Evolutionary conservation across 2,329 filamentous ascomycete species (phyloP).

Genomic region (Venturia asperata): DNA sequence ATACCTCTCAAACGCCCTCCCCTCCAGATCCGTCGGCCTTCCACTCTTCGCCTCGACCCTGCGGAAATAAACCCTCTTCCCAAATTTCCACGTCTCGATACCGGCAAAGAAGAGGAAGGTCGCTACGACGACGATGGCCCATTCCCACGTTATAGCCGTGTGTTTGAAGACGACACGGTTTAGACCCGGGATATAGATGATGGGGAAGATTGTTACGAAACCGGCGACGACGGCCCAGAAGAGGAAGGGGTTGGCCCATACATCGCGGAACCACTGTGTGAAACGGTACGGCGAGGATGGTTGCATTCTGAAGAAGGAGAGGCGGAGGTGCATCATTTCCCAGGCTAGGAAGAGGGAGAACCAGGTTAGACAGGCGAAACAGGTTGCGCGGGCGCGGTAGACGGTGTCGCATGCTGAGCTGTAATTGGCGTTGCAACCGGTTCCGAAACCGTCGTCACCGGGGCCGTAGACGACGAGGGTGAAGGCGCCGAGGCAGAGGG

Average conservation of each 20-base stretch:
- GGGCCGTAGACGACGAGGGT: slow-evolving; percentile 57
- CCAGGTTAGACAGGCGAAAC: slow-evolving; percentile 69
- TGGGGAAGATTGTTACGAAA: slow-evolving; percentile 38
- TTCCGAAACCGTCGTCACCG: slow-evolving; percentile 52
- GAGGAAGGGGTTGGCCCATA: slow-evolving; percentile 50
- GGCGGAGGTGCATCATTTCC: slow-evolving; percentile 68
- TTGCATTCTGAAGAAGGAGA: slow-evolving; percentile 57
- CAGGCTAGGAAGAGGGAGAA: slow-evolving; percentile 70
- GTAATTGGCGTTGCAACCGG: slow-evolving; percentile 54
- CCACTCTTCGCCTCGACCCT: neutral
- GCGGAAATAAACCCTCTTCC: slow-evolving; percentile 45
- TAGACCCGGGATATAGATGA: slow-evolving; percentile 41
- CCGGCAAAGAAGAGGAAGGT: slow-evolving; percentile 56
- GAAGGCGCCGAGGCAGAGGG: slow-evolving; percentile 58
- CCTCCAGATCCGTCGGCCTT: neutral
- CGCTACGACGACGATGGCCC: slow-evolving; percentile 44
- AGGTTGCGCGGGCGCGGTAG: slow-evolving; percentile 65
- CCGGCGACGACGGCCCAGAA: slow-evolving; percentile 38
- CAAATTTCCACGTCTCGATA: slow-evolving; percentile 61
- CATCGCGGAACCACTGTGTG: slow-evolving; percentile 59
- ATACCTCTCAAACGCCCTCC: slow-evolving; percentile 12
- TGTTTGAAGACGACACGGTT: slow-evolving; percentile 43
- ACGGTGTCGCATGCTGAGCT: slow-evolving; percentile 51
- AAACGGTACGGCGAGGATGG: slow-evolving; percentile 39
- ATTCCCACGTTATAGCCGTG: slow-evolving; percentile 39